These are phyloP conservation scores for Blastocystis sp. DNA, from an alignment of 352 stramenopile species.

Conservation along the genomic window DNA sequence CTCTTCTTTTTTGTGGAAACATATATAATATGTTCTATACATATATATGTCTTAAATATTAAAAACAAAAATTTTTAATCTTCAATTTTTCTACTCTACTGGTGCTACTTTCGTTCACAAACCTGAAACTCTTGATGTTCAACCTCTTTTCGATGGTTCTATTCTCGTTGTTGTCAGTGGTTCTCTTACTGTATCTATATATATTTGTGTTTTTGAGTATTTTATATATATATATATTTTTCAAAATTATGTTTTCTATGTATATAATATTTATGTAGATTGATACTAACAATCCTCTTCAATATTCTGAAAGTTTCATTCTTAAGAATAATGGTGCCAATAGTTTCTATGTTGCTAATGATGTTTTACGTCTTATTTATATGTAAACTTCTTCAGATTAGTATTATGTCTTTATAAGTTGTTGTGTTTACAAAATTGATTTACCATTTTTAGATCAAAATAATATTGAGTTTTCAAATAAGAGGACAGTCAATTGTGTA, in stretches of 20 bases:
- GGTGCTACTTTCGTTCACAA: conserved; percentile 12
- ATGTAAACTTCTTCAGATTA: conserved; percentile 12
- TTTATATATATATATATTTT: no score
- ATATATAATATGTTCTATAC: no score
- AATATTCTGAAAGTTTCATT: conserved; percentile 30
- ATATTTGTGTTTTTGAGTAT: no score
- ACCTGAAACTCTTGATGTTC: conserved; percentile 15
- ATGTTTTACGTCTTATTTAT: conserved; percentile 35
- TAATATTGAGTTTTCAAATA: no score
- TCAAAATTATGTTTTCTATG: no score
- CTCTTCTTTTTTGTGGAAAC: no score
- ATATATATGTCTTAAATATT: no score
- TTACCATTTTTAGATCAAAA: no score
- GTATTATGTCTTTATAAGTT: no score
- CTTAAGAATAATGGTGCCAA: conserved; percentile 5
- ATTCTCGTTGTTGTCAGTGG: conserved; percentile 23
- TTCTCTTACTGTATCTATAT: not conserved
- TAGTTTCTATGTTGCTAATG: conserved; percentile 28
- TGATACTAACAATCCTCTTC: conserved; percentile 23
- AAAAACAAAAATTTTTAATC: no score
- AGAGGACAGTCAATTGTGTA: no score
- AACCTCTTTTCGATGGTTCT: conserved; percentile 7
- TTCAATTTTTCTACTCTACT: not conserved
- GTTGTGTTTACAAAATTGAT: no score
- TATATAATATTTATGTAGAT: conserved; percentile 11